Evolutionary conservation across 345 rosid genomes (phyloP), one percentile per base, ranked within the genome.

Genomic region (Cardiospermum halicacabum): DNA sequence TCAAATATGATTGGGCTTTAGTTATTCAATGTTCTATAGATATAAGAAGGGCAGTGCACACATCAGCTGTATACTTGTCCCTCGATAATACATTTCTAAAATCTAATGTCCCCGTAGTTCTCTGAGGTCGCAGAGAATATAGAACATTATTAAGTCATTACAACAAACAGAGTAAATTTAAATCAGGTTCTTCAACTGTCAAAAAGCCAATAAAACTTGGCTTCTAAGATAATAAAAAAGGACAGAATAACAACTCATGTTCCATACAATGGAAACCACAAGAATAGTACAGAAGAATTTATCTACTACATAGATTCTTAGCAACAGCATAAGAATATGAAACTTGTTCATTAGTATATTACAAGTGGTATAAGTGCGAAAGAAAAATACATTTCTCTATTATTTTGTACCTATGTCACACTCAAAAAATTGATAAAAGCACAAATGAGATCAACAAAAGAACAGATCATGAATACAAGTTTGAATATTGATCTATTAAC

Each of bases 331-430:
- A 21, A 56, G 69, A 66, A 25, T 18, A 12, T 21, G 50, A 42
- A 55, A 12, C 13, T 26, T 34, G 58, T 45, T 54, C 71, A 66
- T 25, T 47, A 60, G 48, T 28, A 21, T 5, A 32, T 16, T 32
- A 42, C 43, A 36, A 21, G 18, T 21, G 9, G 58, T 42, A 18
- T 49, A 9, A 50, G 43, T 40, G 58, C 64, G 65, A 53, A 49
- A 67, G 24, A 61, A 53, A n/a, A n/a, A 69, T 51, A 50, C 36
- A 53, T 28, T 54, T 30, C 37, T 73, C 42, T 58, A 61, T 66
- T 65, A 66, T 66, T 66, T 68, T 48, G 34, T 36, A 59, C 7
- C 56, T 58, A 62, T 62, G 37, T 68, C 31, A 25, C 15, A 53
- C 53, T 28, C 67, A 24, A 60, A 66, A 68, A 50, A 15, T 71